phyloP scores from a whole-genome alignment of 305 asterid species.

The Rubia tinctorum region DNA sequence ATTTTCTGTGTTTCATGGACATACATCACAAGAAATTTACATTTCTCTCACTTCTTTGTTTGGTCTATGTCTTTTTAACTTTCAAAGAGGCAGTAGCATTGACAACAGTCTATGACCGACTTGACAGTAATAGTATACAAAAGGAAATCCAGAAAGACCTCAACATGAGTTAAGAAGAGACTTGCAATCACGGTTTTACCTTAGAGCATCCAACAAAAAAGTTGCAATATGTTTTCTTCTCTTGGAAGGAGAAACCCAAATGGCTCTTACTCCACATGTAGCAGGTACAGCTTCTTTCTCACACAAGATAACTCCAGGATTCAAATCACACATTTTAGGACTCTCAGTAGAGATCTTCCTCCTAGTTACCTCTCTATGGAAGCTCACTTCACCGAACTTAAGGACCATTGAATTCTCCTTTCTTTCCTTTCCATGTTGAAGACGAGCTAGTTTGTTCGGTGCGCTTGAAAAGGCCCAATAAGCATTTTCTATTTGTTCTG shows the following conservation, averaged over 20 bases:
- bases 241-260: constrained; percentile 77
- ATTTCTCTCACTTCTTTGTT: neutral
- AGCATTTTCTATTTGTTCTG: constrained; percentile 55
- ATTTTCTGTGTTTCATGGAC: neutral
- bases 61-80: neutral
- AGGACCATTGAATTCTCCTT: constrained; percentile 34
- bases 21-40: neutral
- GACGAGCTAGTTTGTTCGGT: constrained; percentile 9
- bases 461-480: constrained; percentile 40
- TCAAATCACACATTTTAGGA: constrained; percentile 23
- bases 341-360: constrained; percentile 29
- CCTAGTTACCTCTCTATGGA: constrained; percentile 55
- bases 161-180: neutral
- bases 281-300: constrained; percentile 57
- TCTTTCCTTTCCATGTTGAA: constrained; percentile 26
- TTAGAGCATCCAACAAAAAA: constrained; percentile 62
- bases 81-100: neutral
- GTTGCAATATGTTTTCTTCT: constrained; percentile 76
- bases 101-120: neutral
- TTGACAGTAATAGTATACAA: neutral
- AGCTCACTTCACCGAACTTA: constrained; percentile 66
- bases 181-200: constrained; percentile 35
- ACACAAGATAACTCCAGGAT: constrained; percentile 44
- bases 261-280: constrained; percentile 74
- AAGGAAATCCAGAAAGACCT: neutral